Percentiles rank a stretch among this genome's conserved stretches.
Evolutionary conservation across 306 rosid species (phyloP).

Genomic region (Biancaea sappan): DNA sequence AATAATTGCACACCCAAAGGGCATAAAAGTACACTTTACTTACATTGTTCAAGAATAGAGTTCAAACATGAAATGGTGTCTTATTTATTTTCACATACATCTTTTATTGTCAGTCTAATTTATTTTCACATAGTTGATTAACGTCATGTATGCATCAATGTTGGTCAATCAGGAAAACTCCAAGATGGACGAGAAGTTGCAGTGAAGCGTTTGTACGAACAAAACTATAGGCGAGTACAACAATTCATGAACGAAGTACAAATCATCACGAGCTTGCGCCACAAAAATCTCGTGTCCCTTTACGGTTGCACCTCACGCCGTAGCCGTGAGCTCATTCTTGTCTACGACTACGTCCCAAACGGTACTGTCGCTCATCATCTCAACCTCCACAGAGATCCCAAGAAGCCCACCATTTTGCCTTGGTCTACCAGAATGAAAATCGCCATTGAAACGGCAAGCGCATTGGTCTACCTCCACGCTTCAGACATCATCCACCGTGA

Average conservation of each 20-base stretch:
- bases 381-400: background rate
- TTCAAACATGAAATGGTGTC: no score
- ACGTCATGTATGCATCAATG: no score
- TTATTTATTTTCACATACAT: no score
- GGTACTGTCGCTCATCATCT: slow-evolving; percentile 4
- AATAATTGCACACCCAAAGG: no score
- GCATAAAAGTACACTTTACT: no score
- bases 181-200: slow-evolving; percentile 69
- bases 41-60: no score
- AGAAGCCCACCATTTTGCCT: background rate
- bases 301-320: slow-evolving; percentile 12
- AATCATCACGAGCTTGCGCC: slow-evolving; percentile 40
- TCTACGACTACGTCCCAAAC: slow-evolving; percentile 1
- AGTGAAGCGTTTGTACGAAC: slow-evolving; percentile 55
- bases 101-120: no score
- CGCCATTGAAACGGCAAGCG: slow-evolving; percentile 41
- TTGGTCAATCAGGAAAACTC: slow-evolving; percentile 42
- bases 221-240: slow-evolving; percentile 44
- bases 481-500: slow-evolving; percentile 63
- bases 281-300: slow-evolving; percentile 14
- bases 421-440: slow-evolving; percentile 7
- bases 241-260: slow-evolving; percentile 58
- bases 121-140: no score
- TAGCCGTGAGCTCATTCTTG: background rate
- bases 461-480: slow-evolving; percentile 61